A percentile compares a stretch with the other conserved stretches of the same genome.
Conservation (phyloP, 768 basidiomycete genomes). For the Trametes meyenii region DNA sequence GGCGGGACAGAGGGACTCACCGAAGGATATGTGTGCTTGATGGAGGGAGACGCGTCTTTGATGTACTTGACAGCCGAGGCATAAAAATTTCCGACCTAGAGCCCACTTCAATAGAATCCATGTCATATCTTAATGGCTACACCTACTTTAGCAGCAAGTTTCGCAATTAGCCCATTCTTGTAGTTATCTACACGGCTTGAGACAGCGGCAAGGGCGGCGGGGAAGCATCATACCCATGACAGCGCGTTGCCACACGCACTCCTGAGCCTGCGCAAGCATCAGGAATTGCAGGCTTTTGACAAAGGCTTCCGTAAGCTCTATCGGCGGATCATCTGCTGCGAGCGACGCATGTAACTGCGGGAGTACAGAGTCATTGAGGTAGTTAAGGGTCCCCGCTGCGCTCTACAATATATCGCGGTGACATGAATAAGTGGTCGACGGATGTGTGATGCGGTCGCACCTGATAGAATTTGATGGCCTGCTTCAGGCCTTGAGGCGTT, state of each 20-base stretch:
- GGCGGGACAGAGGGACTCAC: constrained; percentile 41
- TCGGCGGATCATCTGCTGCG: constrained; percentile 54
- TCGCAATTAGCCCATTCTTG: constrained; percentile 84
- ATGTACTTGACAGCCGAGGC: constrained; percentile 48
- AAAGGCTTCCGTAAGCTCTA: constrained; percentile 69
- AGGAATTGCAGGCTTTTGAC: constrained; percentile 68
- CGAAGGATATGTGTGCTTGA: constrained; percentile 53
- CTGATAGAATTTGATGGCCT: constrained; percentile 72
- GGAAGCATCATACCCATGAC: constrained; percentile 59
- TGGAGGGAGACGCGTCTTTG: constrained; percentile 45
- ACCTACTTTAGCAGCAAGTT: constrained; percentile 74
- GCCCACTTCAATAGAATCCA: background rate
- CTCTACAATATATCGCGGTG: constrained; percentile 41
- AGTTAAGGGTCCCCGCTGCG: constrained; percentile 74
- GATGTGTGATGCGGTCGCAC: constrained; percentile 39
- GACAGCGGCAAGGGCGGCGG: background rate
- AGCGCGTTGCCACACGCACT: constrained; percentile 95
- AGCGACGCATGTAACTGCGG: constrained; percentile 51
- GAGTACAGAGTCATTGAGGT: constrained; percentile 54
- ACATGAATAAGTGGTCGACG: background rate
- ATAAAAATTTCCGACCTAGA: constrained; percentile 68
- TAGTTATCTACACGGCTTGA: constrained; percentile 50
- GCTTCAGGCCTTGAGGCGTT: constrained; percentile 79
- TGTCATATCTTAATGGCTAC: background rate
- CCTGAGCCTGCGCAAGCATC: constrained; percentile 93